phyloP scores from a whole-genome alignment of 129 eudicot genomes.

The Chrysanthemum seticuspe region DNA sequence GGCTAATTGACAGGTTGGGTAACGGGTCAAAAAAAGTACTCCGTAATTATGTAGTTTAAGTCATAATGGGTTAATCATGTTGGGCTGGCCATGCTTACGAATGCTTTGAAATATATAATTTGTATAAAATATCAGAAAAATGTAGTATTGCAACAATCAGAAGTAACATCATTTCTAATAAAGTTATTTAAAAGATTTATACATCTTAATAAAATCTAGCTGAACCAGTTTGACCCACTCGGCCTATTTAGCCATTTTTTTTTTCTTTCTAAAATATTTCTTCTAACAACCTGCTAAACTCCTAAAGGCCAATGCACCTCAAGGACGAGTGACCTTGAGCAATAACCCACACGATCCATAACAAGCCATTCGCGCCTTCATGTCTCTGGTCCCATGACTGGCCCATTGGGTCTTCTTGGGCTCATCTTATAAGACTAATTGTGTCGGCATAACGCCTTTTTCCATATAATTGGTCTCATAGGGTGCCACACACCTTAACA shows the following conservation, averaged over 20 bases:
- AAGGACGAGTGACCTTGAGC: conserved; percentile 1
- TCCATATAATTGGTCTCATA: conserved; percentile 20
- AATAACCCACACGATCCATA: background rate
- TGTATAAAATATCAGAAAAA: background rate
- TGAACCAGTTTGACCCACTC: background rate
- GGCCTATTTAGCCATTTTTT: too few relatives aligned
- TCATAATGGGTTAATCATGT: background rate
- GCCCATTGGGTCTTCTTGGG: background rate
- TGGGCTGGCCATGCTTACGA: background rate
- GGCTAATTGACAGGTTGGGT: background rate
- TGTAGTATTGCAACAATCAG: background rate
- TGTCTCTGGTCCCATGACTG: background rate
- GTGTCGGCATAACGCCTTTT: conserved; percentile 20
- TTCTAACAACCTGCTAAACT: too few relatives aligned
- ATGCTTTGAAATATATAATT: too few relatives aligned
- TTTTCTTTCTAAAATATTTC: too few relatives aligned
- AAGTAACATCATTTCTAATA: background rate
- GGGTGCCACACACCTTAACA: conserved; percentile 19
- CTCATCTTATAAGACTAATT: conserved; percentile 10
- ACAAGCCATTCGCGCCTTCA: conserved; percentile 1
- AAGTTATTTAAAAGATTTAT: background rate
- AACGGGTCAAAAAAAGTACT: background rate
- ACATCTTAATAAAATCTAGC: background rate
- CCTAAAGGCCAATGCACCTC: background rate
- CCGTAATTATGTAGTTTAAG: background rate